Base-by-base conservation (phyloP, 768 basidiomycete species). In the Calocera viscosa region DNA sequence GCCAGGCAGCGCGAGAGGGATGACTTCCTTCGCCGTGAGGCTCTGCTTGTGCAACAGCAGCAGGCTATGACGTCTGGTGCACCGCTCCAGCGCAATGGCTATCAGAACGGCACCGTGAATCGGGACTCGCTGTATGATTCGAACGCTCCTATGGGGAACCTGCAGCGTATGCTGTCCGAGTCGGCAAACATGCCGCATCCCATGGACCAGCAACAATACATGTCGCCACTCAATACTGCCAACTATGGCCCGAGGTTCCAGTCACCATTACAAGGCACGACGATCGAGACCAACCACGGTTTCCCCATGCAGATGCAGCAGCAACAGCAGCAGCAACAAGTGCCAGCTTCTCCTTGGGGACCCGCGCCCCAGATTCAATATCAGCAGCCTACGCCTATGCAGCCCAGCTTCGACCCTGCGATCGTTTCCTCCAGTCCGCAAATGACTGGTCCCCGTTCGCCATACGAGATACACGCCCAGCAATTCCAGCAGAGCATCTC, bases 71-170 rank as follows among this genome's bases (percentile, higher is more conserved):
- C 53, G 2, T 26, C 53, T 32, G 53, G 53, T 16, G 53, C 53
- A 32, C 53, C 53, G 10, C 14, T 60, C 10, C 53, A 60, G 26
- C 24, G 53, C 11, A 60, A 28, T 22, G 53, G 53, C 2, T 60
- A 60, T 30, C 10, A 2, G 11, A 60, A 60, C 19, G 53, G 30
- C 26, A 30, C 24, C 26, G 5, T 60, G 26, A 60, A 32, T 74
- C 19, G 74, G 74, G 7, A 72, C 73, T 64, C 74, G 73, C 67
- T 40, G 39, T 67, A 63, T 53, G 66, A 67, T 33, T 49, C 65
- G 7, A 70, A 68, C 30, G 65, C 41, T 53, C 70, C 66, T n/a
- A 33, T 49, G 12, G 68, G 64, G 2, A 67, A 64, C 10, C 67
- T 69, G 30, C 53, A 60, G 30, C 53, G 53, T 32, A 60, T 60